These are phyloP conservation scores for Lithospermum erythrorhizon DNA, from an alignment of 257 asterid species.

Conservation along the genomic window DNA sequence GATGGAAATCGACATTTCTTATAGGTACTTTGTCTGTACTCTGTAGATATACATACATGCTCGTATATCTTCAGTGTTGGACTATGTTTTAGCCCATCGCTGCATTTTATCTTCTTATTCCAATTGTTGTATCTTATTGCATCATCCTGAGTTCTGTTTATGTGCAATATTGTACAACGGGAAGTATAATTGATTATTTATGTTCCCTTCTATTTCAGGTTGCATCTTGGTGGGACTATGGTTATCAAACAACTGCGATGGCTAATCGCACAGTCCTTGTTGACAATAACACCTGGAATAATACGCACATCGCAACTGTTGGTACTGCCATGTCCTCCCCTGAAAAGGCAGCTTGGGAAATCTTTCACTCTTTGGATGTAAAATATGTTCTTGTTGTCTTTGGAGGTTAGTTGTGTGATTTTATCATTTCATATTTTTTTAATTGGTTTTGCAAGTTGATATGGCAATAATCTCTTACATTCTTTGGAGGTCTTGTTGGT, in stretches of 20 bases:
- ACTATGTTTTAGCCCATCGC: too few species aligned
- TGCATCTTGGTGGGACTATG: constrained; percentile 99
- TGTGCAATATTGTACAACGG: not conserved
- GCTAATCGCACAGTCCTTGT: constrained; percentile 99
- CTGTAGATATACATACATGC: too few species aligned
- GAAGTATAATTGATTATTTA: not conserved
- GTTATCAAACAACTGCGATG: constrained; percentile 99
- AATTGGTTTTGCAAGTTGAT: not conserved
- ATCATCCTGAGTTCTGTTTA: not conserved
- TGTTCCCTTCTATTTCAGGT: constrained; percentile 38
- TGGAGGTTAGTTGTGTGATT: constrained; percentile 64
- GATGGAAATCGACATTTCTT: too few species aligned
- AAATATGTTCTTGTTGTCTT: constrained; percentile 97
- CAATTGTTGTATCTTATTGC: not conserved
- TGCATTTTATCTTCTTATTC: too few species aligned
- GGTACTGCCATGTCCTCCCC: constrained; percentile 99
- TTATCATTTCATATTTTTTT: constrained; percentile 4
- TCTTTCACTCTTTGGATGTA: constrained; percentile 88
- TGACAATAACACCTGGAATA: constrained; percentile 98
- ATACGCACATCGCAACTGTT: constrained; percentile 97
- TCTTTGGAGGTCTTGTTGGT: constrained; percentile 84
- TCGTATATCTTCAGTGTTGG: too few species aligned
- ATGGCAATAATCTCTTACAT: constrained; percentile 14
- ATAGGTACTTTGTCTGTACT: too few species aligned
- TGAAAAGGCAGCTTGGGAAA: constrained; percentile 97